Percentiles rank a stretch among this genome's conserved stretches.
phyloP scores from a whole-genome alignment of 192 early-diverging fungal species.

The Backusella tuberculispora region DNA sequence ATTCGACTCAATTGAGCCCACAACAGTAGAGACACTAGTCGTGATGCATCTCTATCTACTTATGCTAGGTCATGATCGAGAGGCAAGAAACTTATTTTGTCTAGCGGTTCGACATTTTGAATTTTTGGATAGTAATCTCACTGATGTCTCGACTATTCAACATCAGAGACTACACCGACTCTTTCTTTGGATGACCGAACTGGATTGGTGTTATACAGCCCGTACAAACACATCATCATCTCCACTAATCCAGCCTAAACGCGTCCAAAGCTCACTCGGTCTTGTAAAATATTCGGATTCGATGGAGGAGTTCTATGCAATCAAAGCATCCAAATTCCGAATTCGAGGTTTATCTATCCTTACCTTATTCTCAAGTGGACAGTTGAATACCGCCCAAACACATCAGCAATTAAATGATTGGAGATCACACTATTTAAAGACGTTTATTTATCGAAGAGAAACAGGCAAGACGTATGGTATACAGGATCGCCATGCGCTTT shows the following conservation, averaged over 20 bases:
- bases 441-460: not conserved
- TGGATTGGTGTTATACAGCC: not conserved
- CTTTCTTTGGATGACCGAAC: not conserved
- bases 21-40: conserved; percentile 30
- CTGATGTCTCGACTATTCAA: not conserved
- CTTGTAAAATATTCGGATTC: not conserved
- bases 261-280: not conserved
- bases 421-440: not conserved
- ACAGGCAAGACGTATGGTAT: not conserved
- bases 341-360: not conserved
- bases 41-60: conserved; percentile 28
- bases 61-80: not conserved
- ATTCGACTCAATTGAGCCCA: conserved; percentile 26
- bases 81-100: conserved; percentile 19
- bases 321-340: not conserved
- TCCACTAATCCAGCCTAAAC: not conserved
- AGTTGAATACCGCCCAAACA: not conserved
- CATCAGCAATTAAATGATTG: not conserved
- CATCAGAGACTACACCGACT: not conserved
- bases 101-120: conserved; percentile 1
- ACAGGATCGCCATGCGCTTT: not conserved
- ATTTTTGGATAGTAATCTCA: not conserved
- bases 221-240: not conserved
- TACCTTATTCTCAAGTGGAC: not conserved
- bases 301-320: not conserved